phyloP scores from a whole-genome alignment of 1,284 basidiomycete genomes.

The Ustilago esculenta region DNA sequence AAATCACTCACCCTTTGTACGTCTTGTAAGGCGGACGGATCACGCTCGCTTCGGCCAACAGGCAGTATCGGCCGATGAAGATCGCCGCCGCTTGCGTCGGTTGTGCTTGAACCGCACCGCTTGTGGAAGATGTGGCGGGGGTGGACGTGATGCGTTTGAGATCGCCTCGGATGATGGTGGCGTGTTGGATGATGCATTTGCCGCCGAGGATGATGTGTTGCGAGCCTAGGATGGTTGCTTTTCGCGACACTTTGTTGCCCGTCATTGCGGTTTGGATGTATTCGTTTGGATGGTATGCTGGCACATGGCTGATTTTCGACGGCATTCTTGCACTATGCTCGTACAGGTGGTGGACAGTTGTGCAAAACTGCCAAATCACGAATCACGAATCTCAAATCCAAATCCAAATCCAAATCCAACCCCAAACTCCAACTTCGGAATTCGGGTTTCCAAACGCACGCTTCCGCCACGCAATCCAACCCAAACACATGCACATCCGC shows the following conservation, averaged over 20 bases:
- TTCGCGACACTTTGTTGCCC: slow-evolving; percentile 90
- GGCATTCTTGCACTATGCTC: slow-evolving; percentile 34
- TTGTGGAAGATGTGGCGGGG: slow-evolving; percentile 78
- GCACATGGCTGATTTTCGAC: slow-evolving; percentile 26
- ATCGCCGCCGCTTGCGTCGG: slow-evolving; percentile 77
- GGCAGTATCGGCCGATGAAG: slow-evolving; percentile 88
- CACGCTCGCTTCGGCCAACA: slow-evolving; percentile 86
- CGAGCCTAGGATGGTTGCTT: slow-evolving; percentile 90
- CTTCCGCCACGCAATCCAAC: no score
- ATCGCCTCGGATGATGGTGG: slow-evolving; percentile 88
- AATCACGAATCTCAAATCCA: no score
- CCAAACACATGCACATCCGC: no score
- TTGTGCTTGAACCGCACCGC: slow-evolving; percentile 7
- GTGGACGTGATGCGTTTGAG: slow-evolving; percentile 74
- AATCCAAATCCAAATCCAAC: no score
- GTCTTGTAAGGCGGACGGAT: slow-evolving; percentile 74
- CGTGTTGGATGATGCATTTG: slow-evolving; percentile 91
- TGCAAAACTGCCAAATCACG: no score
- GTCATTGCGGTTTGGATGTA: slow-evolving; percentile 72
- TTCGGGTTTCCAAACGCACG: no score
- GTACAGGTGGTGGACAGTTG: no score
- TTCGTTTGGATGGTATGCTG: slow-evolving; percentile 43
- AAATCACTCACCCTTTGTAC: slow-evolving; percentile 75
- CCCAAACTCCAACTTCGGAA: no score
- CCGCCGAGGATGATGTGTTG: slow-evolving; percentile 97